Base-by-base conservation (phyloP, 169 alveolate species). In the Cryptosporidium xiaoi region DNA sequence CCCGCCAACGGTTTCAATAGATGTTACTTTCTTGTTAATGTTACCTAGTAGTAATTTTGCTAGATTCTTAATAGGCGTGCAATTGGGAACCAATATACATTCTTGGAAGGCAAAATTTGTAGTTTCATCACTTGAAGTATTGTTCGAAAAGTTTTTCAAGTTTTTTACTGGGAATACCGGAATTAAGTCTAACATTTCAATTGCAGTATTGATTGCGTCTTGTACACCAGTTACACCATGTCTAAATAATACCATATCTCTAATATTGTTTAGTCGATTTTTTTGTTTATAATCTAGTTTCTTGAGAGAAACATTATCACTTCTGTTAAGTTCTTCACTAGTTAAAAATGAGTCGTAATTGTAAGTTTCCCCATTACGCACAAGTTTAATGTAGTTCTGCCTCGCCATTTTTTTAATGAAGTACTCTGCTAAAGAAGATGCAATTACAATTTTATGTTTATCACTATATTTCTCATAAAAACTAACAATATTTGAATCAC, bases 191-290 rank as follows among this genome's bases (percentile, higher is more conserved):
- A 83, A 84, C 15, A 85, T 71, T 65, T 87, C 90, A 13, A 91
- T 91, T 2, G 95, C 95, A 27, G 51, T 82, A 27, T 92, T 85
- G 34, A 93, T 27, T 24, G 94, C 95, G 64, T 82, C 82, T 24
- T 82, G 83, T 44, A 93, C 93, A 18, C 95, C 95, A 7, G 95
- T 91, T 48, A 85, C 62, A 29, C 95, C 95, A 82, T 91, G 83
- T 55, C 95, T 85, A 71, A 83, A 93, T 6, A 93, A 71, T 36
- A 93, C 94, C 90, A 93, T 69, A 60, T 93, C 94, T n/a, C 84
- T 46, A 27, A 93, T 91, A 68, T 91, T 91, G 33, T 85, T 90
- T 40, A 93, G 82, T 50, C 94, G 53, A 27, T 62, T 50, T 7
- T 82, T 65, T 55, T 85, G 82, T 77, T 93, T 93, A 20, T 82